Conservation (phyloP, 2,329 filamentous ascomycete genomes). For the Trichoderma lentiforme region DNA sequence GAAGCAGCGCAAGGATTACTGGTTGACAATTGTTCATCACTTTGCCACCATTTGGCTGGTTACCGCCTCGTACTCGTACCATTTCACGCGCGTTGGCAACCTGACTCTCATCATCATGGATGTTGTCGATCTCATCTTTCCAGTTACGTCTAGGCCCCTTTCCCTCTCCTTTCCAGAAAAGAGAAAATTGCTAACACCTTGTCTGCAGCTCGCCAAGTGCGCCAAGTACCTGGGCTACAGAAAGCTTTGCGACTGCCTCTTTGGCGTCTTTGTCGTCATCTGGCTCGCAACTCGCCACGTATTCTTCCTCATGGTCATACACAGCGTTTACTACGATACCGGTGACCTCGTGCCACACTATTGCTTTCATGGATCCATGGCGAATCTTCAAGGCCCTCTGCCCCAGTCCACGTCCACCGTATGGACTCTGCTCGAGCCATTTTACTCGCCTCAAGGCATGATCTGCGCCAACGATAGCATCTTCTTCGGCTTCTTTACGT, state of each 20-base stretch:
- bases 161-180: neutral
- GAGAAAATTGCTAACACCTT: neutral
- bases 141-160: constrained; percentile 52
- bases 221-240: constrained; percentile 84
- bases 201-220: constrained; percentile 74
- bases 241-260: constrained; percentile 74
- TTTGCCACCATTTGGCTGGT: constrained; percentile 83
- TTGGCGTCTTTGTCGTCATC: constrained; percentile 78
- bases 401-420: constrained; percentile 47
- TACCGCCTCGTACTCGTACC: constrained; percentile 78
- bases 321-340: constrained; percentile 71
- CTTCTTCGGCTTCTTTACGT: constrained; percentile 70
- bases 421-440: constrained; percentile 66
- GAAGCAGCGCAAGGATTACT: constrained; percentile 88
- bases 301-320: constrained; percentile 74
- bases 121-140: constrained; percentile 81
- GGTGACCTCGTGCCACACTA: constrained; percentile 60
- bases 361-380: constrained; percentile 64
- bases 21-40: constrained; percentile 96
- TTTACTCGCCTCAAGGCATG: constrained; percentile 65
- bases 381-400: constrained; percentile 54
- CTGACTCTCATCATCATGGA: constrained; percentile 92
- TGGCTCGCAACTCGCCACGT: constrained; percentile 85
- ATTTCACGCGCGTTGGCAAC: constrained; percentile 83
- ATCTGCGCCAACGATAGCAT: constrained; percentile 80